A percentile compares a stretch with the other conserved stretches of the same genome.
These are phyloP conservation scores for Apiotrichum montevideense DNA, from an alignment of 1,284 basidiomycete species.

Conservation along the genomic window DNA sequence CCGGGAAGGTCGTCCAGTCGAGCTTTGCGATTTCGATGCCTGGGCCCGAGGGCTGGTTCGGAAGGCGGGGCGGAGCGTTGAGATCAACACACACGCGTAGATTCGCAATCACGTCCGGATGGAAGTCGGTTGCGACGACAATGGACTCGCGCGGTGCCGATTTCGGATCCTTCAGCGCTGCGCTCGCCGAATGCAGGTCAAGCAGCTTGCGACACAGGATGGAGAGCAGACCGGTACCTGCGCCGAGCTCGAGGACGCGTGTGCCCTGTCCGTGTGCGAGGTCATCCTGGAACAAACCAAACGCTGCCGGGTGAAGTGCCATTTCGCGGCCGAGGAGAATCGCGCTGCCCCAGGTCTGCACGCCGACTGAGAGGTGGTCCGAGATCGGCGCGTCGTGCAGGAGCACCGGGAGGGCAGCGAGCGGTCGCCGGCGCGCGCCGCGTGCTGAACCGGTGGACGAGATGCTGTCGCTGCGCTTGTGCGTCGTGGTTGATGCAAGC, in stretches of 20 bases:
- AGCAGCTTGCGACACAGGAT: conserved; percentile 60
- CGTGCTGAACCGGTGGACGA: not conserved
- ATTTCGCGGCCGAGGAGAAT: conserved; percentile 75
- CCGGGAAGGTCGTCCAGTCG: conserved; percentile 63
- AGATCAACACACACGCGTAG: conserved; percentile 59
- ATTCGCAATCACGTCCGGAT: conserved; percentile 67
- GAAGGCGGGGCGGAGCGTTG: conserved; percentile 52
- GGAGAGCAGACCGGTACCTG: conserved; percentile 75
- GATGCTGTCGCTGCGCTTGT: not conserved
- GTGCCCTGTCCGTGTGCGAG: conserved; percentile 33
- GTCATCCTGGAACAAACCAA: conserved; percentile 24
- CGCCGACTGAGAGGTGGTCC: conserved; percentile 70
- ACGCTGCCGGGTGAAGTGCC: conserved; percentile 53
- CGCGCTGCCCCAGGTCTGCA: conserved; percentile 85
- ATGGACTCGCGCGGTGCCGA: conserved; percentile 18
- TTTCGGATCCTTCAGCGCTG: not conserved
- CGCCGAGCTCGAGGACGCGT: conserved; percentile 73
- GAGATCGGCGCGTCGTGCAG: conserved; percentile 68
- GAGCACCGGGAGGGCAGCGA: conserved; percentile 46
- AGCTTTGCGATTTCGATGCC: conserved; percentile 52
- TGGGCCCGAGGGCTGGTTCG: conserved; percentile 3
- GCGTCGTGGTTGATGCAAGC: not conserved
- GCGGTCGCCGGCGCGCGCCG: conserved; percentile 4
- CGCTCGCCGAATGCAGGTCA: conserved; percentile 38
- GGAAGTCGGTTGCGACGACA: conserved; percentile 72